These are phyloP conservation scores for Fusarium nanum DNA, from an alignment of 2,329 filamentous ascomycete species.

Conservation along the genomic window DNA sequence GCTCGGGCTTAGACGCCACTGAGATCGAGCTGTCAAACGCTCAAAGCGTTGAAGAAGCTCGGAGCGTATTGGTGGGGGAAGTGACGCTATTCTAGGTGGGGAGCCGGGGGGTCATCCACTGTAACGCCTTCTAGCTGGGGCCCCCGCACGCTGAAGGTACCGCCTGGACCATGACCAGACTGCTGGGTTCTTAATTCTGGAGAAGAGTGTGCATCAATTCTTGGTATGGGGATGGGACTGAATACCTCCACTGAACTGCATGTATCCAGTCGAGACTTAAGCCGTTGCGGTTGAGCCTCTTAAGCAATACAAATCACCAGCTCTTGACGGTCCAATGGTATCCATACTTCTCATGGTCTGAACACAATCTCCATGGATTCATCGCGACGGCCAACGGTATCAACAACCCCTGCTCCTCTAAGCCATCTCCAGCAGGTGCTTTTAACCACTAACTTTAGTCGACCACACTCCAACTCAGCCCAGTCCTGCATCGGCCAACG, in stretches of 20 bases:
- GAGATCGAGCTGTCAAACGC: conserved; percentile 39
- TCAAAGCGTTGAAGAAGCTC: conserved; percentile 31
- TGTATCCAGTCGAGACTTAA: neutral
- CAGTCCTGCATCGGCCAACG: conserved; percentile 14
- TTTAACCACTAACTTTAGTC: conserved; percentile 26
- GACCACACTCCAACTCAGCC: conserved; percentile 22
- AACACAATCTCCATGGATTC: conserved; percentile 6
- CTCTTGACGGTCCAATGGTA: conserved; percentile 2
- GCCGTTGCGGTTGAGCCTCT: neutral
- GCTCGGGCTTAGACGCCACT: conserved; percentile 26
- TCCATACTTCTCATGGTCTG: neutral
- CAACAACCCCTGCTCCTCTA: conserved; percentile 32
- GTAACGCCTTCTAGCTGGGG: conserved; percentile 23
- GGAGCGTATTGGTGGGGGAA: conserved; percentile 23
- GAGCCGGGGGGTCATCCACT: conserved; percentile 13
- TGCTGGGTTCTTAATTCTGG: conserved; percentile 24
- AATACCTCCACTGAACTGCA: neutral
- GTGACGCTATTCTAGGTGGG: conserved; percentile 36
- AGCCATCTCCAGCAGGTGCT: conserved; percentile 38
- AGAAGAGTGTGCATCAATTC: neutral
- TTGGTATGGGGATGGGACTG: neutral
- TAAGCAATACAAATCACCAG: neutral
- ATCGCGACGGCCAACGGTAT: conserved; percentile 8
- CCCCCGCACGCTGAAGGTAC: conserved; percentile 29
- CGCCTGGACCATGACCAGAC: conserved; percentile 12